Percentiles rank a stretch among this genome's conserved stretches.
Conservation (phyloP, 2,329 filamentous ascomycete genomes). For the Ceratocystiopsis minuta region DNA sequence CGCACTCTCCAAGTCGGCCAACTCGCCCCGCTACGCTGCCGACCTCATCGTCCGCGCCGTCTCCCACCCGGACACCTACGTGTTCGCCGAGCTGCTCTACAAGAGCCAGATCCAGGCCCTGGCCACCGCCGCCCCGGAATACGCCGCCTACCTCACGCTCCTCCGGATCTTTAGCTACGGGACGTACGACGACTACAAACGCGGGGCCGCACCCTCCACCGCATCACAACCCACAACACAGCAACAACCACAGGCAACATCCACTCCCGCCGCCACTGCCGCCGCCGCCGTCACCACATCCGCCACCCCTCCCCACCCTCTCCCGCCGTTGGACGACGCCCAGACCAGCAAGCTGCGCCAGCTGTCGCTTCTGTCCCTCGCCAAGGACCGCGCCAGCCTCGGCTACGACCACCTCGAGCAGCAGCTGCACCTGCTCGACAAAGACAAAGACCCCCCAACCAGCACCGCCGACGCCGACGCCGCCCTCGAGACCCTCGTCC, state of each 20-base stretch:
- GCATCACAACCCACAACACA: neutral
- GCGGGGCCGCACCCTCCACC: slow-evolving; percentile 3
- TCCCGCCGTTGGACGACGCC: slow-evolving; percentile 53
- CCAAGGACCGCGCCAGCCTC: slow-evolving; percentile 47
- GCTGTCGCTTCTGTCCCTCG: slow-evolving; percentile 70
- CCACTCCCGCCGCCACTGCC: neutral
- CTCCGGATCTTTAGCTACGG: slow-evolving; percentile 87
- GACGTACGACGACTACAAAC: slow-evolving; percentile 61
- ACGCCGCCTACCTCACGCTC: slow-evolving; percentile 45
- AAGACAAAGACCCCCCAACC: neutral
- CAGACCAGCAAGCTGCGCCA: slow-evolving; percentile 79
- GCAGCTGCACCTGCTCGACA: slow-evolving; percentile 46
- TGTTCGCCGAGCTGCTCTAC: slow-evolving; percentile 86
- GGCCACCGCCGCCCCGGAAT: slow-evolving; percentile 33
- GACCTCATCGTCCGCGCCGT: slow-evolving; percentile 80
- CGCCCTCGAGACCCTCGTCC: slow-evolving; percentile 64
- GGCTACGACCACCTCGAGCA: slow-evolving; percentile 53
- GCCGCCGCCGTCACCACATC: neutral
- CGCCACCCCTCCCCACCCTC: slow-evolving; percentile 11
- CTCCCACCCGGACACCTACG: slow-evolving; percentile 71
- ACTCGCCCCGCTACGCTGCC: slow-evolving; percentile 64
- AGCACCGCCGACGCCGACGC: too few relatives aligned
- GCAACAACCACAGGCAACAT: neutral
- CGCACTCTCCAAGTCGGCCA: slow-evolving; percentile 70
- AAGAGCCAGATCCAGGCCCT: slow-evolving; percentile 64